Evolutionary conservation across 805 yeast species (phyloP).

Genomic region (Candida germanica): DNA sequence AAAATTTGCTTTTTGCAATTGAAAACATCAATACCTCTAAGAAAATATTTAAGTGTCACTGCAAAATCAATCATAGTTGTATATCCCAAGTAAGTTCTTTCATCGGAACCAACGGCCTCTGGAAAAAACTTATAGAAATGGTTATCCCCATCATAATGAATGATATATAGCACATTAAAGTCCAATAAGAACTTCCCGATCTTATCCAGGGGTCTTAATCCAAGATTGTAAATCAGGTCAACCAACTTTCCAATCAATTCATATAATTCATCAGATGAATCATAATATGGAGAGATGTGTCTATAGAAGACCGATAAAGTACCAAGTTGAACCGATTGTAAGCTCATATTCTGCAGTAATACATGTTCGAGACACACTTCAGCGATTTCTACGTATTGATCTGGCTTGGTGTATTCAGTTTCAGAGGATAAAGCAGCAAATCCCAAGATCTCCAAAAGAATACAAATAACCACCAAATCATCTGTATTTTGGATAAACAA

Average conservation of each 20-base stretch:
- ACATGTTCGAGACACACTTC: conserved; percentile 1
- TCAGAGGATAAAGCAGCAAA: conserved; percentile 34
- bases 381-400: conserved; percentile 1
- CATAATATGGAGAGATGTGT: conserved; percentile 2
- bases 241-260: not conserved
- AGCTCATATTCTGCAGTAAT: not conserved
- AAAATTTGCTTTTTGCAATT: conserved; percentile 4
- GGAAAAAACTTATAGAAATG: not conserved
- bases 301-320: conserved; percentile 1
- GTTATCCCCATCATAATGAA: not conserved
- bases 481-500: conserved; percentile 31
- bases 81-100: not conserved
- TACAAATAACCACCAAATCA: conserved; percentile 38
- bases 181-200: conserved; percentile 4
- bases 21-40: conserved; percentile 1
- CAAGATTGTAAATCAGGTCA: not conserved
- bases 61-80: not conserved
- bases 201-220: conserved; percentile 1
- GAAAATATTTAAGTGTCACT: conserved; percentile 1
- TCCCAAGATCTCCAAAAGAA: conserved; percentile 38
- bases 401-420: not conserved
- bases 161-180: not conserved
- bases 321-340: conserved; percentile 1
- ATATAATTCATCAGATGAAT: not conserved
- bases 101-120: not conserved